A percentile compares a stretch with the other conserved stretches of the same genome.
These are phyloP conservation scores for Solanum appendiculatum DNA, from an alignment of 257 asterid species.

Conservation along the genomic window DNA sequence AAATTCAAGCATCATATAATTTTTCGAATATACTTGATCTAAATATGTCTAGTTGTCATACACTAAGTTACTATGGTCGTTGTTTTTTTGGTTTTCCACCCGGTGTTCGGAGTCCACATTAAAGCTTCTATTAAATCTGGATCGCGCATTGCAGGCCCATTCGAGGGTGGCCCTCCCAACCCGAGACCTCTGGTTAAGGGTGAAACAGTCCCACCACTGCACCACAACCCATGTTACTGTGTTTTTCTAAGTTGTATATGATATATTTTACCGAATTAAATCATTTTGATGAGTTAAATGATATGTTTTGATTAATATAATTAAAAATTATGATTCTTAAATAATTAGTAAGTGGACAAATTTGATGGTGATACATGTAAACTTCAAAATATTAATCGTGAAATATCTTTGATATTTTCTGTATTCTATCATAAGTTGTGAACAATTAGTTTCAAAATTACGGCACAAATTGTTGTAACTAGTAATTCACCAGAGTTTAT, in stretches of 20 bases:
- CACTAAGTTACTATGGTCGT: too few relatives aligned
- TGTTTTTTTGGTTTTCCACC: too few relatives aligned
- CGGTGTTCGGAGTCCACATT: too few relatives aligned
- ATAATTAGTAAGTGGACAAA: background rate
- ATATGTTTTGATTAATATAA: background rate
- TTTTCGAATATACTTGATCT: background rate
- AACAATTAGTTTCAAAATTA: background rate
- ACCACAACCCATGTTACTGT: too few relatives aligned
- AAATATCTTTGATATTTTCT: background rate
- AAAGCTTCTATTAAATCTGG: too few relatives aligned
- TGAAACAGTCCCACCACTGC: too few relatives aligned
- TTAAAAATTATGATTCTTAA: background rate
- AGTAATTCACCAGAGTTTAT: too few relatives aligned
- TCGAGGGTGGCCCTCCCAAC: too few relatives aligned
- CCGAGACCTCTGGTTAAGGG: too few relatives aligned
- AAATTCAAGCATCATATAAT: background rate
- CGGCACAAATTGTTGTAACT: background rate
- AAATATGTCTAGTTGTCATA: background rate
- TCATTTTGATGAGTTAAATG: background rate
- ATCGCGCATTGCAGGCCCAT: too few relatives aligned
- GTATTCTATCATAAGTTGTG: background rate
- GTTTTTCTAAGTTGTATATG: background rate
- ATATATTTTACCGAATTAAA: background rate
- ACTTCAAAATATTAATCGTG: background rate
- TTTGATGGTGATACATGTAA: background rate